phyloP scores from a whole-genome alignment of 192 early-diverging fungal genomes.

The Thoreauomyces humboldtii region DNA sequence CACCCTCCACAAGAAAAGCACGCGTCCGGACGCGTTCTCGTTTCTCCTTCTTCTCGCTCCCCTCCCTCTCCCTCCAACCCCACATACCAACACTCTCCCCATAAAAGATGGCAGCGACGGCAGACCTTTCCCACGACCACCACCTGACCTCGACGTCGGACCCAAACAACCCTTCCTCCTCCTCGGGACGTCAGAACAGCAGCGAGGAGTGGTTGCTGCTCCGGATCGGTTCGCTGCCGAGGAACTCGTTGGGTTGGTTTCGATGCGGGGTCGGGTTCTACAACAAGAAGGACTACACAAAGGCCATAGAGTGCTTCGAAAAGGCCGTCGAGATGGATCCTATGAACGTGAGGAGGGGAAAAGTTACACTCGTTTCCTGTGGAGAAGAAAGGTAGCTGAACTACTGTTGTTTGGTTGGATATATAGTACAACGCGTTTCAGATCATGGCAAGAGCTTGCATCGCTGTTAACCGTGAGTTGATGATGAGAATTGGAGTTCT shows the following conservation, averaged over 20 bases:
- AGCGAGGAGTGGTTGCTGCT: conserved; percentile 54
- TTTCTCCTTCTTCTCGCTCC: no score
- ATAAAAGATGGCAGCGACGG: background rate
- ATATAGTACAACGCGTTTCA: conserved; percentile 59
- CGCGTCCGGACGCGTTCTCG: no score
- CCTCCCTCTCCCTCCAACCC: no score
- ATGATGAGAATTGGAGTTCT: background rate
- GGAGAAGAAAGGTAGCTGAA: background rate
- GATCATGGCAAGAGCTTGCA: conserved; percentile 62
- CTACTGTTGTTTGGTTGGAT: background rate
- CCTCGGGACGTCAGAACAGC: conserved; percentile 18
- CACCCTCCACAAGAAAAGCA: no score
- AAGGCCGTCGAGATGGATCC: conserved; percentile 56
- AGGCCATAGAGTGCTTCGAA: conserved; percentile 60
- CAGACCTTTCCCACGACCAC: background rate
- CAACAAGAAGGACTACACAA: conserved; percentile 62
- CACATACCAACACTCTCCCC: background rate
- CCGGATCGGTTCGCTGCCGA: conserved; percentile 49
- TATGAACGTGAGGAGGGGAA: conserved; percentile 43
- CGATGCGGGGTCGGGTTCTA: conserved; percentile 62
- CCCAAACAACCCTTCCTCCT: background rate
- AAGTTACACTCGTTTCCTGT: background rate
- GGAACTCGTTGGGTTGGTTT: conserved; percentile 63
- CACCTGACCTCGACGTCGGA: background rate
- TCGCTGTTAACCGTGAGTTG: conserved; percentile 58